Base-by-base conservation (phyloP, 1,139 yeast genomes). In the Fermentozyma sake region DNA sequence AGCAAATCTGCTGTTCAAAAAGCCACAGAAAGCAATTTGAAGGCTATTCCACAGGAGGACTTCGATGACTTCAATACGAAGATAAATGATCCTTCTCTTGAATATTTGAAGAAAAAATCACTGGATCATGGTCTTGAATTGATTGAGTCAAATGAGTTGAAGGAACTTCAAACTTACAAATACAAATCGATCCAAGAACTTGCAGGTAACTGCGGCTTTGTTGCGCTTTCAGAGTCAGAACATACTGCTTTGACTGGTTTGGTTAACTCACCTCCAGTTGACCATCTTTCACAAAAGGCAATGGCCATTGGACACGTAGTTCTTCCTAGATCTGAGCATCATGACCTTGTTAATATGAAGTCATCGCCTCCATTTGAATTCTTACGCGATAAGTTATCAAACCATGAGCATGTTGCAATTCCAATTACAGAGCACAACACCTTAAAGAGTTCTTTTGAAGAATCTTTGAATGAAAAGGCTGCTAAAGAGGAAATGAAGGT, bases 161-260 rank as follows among this genome's bases (percentile, higher is more conserved):
- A 15, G 8, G 12, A 13, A 7, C 30, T 29, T 8, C 18, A 22
- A 7, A 9, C 5, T 1, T 19, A 22, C 7, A 28, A 51, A 14
- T 29, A 38, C 4, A 61, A 58, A 19, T 30, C 50, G 3, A 13
- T 40, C 3, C 50, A 44, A 0, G 55, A 30, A 4, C 35, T 37
- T 14, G 35, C 36, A 9, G 26, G 22, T 10, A 37, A 18, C 22
- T 20, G 24, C 12, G 30, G 24, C 11, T 18, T 30, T 30, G 26
- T 19, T n/a, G 26, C 24, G 10, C 6, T 38, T 7, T 12, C 27
- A n/a, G 18, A 28, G 10, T 15, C 21, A 4, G 33, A 38, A 6
- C 27, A 24, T 17, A 24, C 23, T 7, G 10, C 13, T 2, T 23
- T 38, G 12, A 11, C 18, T 19, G 9, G 17, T 14, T 14, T 23